Evolutionary conservation across 148 eudicot genomes (phyloP).

Genomic region (Agrostemma githago): DNA sequence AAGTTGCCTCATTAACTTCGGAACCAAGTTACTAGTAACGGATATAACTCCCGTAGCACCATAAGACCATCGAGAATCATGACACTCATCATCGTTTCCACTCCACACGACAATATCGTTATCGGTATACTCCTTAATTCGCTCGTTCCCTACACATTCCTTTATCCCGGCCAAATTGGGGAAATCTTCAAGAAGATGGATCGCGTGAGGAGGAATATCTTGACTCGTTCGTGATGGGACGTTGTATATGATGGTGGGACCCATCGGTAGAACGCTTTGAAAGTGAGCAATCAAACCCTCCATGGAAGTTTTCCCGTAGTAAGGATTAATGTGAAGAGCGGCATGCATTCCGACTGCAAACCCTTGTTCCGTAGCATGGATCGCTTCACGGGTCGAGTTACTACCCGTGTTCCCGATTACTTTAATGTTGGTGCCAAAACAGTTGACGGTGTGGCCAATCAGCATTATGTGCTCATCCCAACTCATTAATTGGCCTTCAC

Average conservation of each 20-base stretch:
- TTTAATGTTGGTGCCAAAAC: conserved; percentile 69
- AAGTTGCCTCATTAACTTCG: conserved; percentile 57
- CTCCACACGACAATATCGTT: conserved; percentile 65
- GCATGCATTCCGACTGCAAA: conserved; percentile 95
- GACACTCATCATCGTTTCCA: conserved; percentile 83
- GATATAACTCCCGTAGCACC: conserved; percentile 81
- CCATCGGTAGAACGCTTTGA: conserved; percentile 68
- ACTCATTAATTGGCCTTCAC: conserved; percentile 89
- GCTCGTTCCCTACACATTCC: conserved; percentile 72
- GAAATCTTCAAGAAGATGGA: conserved; percentile 36
- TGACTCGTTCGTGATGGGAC: conserved; percentile 84
- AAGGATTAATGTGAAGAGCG: conserved; percentile 92
- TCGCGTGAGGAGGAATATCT: conserved; percentile 68
- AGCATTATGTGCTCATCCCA: conserved; percentile 98
- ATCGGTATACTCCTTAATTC: conserved; percentile 57
- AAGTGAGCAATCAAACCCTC: conserved; percentile 77
- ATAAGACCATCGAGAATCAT: conserved; percentile 70
- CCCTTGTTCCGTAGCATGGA: conserved; percentile 88
- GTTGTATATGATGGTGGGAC: conserved; percentile 77
- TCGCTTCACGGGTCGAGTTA: conserved; percentile 90
- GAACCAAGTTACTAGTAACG: conserved; percentile 74
- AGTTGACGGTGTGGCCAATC: conserved; percentile 82
- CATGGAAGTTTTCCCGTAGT: conserved; percentile 79
- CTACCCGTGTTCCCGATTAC: conserved; percentile 91
- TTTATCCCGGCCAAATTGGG: conserved; percentile 72